Evolutionary conservation across 1,284 basidiomycete genomes (phyloP).

Genomic region (Taiwanofungus camphoratus): DNA sequence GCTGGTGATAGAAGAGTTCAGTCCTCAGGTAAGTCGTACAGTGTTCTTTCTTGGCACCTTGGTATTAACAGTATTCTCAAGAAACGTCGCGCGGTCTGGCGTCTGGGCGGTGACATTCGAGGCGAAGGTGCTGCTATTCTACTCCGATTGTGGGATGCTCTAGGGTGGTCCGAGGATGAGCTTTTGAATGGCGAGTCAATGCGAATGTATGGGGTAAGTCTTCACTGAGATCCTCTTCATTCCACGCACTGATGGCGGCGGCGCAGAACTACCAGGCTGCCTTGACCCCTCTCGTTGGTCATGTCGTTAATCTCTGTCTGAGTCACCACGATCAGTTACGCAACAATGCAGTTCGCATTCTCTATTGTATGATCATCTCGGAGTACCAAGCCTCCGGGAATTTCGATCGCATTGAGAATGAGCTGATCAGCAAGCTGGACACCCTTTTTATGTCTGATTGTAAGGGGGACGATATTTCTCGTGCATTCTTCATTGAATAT

Average conservation of each 20-base stretch:
- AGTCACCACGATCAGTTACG: conserved; percentile 93
- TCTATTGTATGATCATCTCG: conserved; percentile 95
- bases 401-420: conserved; percentile 86
- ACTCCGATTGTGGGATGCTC: conserved; percentile 80
- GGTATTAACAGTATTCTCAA: conserved; percentile 30
- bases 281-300: conserved; percentile 83
- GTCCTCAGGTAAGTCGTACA: conserved; percentile 62
- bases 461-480: conserved; percentile 85
- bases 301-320: conserved; percentile 88
- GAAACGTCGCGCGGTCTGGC: conserved; percentile 94
- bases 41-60: not conserved
- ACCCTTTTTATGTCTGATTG: conserved; percentile 88
- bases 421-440: conserved; percentile 92
- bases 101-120: conserved; percentile 90
- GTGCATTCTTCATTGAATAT: conserved; percentile 93
- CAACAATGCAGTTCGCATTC: conserved; percentile 85
- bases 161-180: conserved; percentile 70
- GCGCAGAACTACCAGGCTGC: conserved; percentile 83
- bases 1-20: conserved; percentile 91
- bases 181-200: conserved; percentile 40
- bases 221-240: not conserved
- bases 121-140: conserved; percentile 89
- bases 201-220: conserved; percentile 58
- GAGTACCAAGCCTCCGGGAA: conserved; percentile 80
- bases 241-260: too few relatives aligned